Evolutionary conservation across 139 green algal species (phyloP), one percentile per base, ranked within the genome.

Genomic region (Picochlorum sp.): DNA sequence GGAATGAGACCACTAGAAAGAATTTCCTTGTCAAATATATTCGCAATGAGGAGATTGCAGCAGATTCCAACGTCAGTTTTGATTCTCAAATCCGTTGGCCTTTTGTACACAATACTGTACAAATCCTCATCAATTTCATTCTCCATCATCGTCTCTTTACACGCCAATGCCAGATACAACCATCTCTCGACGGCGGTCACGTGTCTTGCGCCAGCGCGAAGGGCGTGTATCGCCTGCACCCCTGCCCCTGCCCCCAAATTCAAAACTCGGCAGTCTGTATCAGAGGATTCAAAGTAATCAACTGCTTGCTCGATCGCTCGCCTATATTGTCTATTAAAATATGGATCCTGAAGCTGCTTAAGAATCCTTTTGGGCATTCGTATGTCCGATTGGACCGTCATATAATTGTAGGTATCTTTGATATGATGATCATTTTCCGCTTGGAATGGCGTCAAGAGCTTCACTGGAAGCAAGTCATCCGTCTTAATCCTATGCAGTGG

Each of bases 351-450:
- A 45, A 87, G 70, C 13, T 66, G 62, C 1, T 14, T 50, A 18
- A 85, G 60, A 50, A 84, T 70, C 31, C 64, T 54, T 57, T 69
- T 74, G 6, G 82, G 79, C 80, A 82, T 86, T 28, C 56, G 59
- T 45, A 86, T 71, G 65, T 86, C 80, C 6, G 80, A 72, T 71
- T 91, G 77, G 2, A 94, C 72, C 1, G 84, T 94, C 9, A 91
- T 74, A 57, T 91, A 94, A 69, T 94, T 95, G 80, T 90, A 92
- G 0, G 83, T 90, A 67, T 95, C 88, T 23, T 84, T 82, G 23
- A 89, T 81, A 68, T 86, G 70, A 56, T 88, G 71, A 65, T 94
- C 85, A 60, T 82, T 88, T 57, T 94, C 83, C n/a, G 85, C 88
- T 67, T 83, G 76, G 57, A 86, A 88, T 16, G 83, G 83, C 3